phyloP scores from a whole-genome alignment of 73 alveolate species.

The Effrenium voratum region DNA sequence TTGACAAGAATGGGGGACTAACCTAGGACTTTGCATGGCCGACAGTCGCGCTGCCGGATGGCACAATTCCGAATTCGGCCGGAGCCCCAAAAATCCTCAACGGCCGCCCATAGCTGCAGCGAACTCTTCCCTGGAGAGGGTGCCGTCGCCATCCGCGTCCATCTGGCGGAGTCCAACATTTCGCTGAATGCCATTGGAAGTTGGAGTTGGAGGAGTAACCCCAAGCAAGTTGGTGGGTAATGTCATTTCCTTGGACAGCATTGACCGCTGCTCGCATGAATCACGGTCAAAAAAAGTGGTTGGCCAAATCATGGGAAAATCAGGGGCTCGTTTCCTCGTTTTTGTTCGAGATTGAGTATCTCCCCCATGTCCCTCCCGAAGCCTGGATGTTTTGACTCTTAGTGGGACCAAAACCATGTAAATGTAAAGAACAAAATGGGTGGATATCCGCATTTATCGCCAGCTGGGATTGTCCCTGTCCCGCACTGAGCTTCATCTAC shows the following conservation, averaged over 20 bases:
- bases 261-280: background rate
- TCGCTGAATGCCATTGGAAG: no score
- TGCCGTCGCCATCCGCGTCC: slow-evolving; percentile 23
- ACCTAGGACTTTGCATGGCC: background rate
- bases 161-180: background rate
- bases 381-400: no score
- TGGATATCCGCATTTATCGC: no score
- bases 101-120: slow-evolving; percentile 31
- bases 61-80: background rate
- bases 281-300: background rate
- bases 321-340: no score
- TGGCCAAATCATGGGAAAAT: background rate
- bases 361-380: no score
- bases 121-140: slow-evolving; percentile 23
- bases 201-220: no score
- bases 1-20: no score
- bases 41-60: background rate
- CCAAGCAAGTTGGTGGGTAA: background rate
- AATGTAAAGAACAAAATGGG: no score
- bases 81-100: background rate
- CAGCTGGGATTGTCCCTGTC: no score
- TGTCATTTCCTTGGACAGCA: background rate
- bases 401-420: no score
- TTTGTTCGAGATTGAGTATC: no score
- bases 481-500: no score